Base-by-base conservation (phyloP, 116 monocot genomes). In the Dioscorea cayenensis region DNA sequence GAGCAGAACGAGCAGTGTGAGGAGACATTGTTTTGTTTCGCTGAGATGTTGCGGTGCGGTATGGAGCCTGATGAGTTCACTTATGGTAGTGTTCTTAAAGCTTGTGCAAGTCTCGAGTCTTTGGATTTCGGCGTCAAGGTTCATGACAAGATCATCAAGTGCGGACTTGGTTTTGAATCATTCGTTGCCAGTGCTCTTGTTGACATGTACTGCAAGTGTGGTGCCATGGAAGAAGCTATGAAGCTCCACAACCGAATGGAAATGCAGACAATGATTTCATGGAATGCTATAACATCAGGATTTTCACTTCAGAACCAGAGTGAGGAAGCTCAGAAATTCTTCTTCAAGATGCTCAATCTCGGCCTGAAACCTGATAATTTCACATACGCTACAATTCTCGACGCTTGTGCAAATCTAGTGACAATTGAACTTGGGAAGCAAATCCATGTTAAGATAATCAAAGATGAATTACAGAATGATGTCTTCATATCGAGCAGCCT, bases 171-270 rank as follows among this genome's bases (percentile, higher is more conserved):
- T 61, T 59, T 76, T 3, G 77, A 92, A 75, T 51, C 87, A 20
- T 95, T 92, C 71, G 37, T 92, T 23, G 85, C 87, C 36, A 77
- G 85, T 66, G 72, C 82, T 61, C 83, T 95, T 65, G 79, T 95
- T 36, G 95, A 95, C 77, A 91, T 95, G 95, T 95, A 95, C 35
- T 78, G 84, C 66, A 95, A 95, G 51, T 91, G 88, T 36, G 86
- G 91, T 49, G 64, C 75, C 67, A 79, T 91, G 71, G 82, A 81
- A 17, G 84, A 86, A 71, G 95, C 95, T 25, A 50, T 74, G 36
- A 81, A 85, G 51, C 76, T 95, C 64, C 95, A 95, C 65, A 59
- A 52, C 9, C 84, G 85, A 77, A 75, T 84, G 17, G 80, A 77
- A 14, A 75, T 51, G 22, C 75, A 70, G 66, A 82, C 80, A 35